These are phyloP conservation scores for Collybia nuda DNA, from an alignment of 768 basidiomycete genomes.

Conservation along the genomic window DNA sequence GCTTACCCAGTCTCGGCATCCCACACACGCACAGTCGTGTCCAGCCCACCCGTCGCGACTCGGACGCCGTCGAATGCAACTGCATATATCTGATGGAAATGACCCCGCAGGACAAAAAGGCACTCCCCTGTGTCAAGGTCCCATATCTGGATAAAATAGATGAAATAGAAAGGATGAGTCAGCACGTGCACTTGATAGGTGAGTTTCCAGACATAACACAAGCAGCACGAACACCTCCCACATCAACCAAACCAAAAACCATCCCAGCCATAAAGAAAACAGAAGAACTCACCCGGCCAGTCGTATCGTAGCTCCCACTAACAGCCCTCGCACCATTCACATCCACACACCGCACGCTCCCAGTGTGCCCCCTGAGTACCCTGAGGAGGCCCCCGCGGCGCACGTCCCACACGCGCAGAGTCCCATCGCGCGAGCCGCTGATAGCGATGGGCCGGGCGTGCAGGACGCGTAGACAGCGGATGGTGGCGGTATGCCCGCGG, in stretches of 20 bases:
- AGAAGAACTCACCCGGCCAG: slow-evolving; percentile 62
- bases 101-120: slow-evolving; percentile 76
- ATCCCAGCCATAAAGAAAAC: not conserved
- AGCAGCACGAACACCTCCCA: no score
- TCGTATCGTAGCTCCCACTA: slow-evolving; percentile 92
- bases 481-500: slow-evolving; percentile 84
- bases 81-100: slow-evolving; percentile 86
- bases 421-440: slow-evolving; percentile 85
- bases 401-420: slow-evolving; percentile 92
- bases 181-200: no score
- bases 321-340: slow-evolving; percentile 82
- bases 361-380: slow-evolving; percentile 72
- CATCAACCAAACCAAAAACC: no score
- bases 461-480: slow-evolving; percentile 86
- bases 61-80: slow-evolving; percentile 87
- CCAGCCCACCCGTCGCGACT: slow-evolving; percentile 85
- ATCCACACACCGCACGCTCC: slow-evolving; percentile 87
- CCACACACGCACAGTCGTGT: slow-evolving; percentile 94
- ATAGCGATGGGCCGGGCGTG: slow-evolving; percentile 88
- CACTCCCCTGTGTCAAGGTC: slow-evolving; percentile 88
- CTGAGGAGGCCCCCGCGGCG: slow-evolving; percentile 69
- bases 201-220: no score
- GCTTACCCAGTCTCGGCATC: slow-evolving; percentile 80
- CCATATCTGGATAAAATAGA: no score
- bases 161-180: no score